Evolutionary conservation across 1,284 basidiomycete genomes (phyloP), one percentile per base, ranked within the genome.

Genomic region (Phellopilus nigrolimitatus): DNA sequence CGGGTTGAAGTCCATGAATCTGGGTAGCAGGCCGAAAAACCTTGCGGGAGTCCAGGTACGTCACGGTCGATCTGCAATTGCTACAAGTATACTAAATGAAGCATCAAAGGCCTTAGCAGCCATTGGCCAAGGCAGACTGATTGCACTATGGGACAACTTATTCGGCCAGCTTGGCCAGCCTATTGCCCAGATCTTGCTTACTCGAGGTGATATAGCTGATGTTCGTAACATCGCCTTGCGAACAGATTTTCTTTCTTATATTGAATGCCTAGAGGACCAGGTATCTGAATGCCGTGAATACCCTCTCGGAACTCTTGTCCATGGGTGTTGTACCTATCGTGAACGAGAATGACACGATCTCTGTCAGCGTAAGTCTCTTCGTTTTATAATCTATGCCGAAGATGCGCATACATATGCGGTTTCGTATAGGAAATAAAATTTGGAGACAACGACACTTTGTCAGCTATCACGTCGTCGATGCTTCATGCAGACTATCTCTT

Each of bases 361-460:
- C 92, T 17, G 94, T 97, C 53, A 91, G 89, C 69, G 91, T 94
- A 64, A 67, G 87, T 80, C 9, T 3, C 44, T 47, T 5, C 28
- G 22, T 9, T 19, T 40, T 49, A n/a, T 3, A 13, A 27, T n/a
- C 28, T 27, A 2, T 33, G 36, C 36, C 22, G 34, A 8, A 31
- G 21, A 17, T n/a, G 10, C 27, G 42, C 4, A 48, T 36, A n/a
- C 37, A 28, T 51, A 44, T 17, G 9, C 8, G 10, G 9, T 8
- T 7, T 34, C 10, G 5, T 38, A 36, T 61, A 93, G 90, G 95
- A 99, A 84, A 97, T 99, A 60, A 95, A 95, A 86, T 99, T 99
- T 63, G 95, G 97, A 46, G 97, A 99, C 71, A 99, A 99, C 65
- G 97, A 99, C 66, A 98, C 95, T 0, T 74, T 99, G 15, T 97